phyloP scores from a whole-genome alignment of 2,329 filamentous ascomycete species.

The Talaromyces sp. region DNA sequence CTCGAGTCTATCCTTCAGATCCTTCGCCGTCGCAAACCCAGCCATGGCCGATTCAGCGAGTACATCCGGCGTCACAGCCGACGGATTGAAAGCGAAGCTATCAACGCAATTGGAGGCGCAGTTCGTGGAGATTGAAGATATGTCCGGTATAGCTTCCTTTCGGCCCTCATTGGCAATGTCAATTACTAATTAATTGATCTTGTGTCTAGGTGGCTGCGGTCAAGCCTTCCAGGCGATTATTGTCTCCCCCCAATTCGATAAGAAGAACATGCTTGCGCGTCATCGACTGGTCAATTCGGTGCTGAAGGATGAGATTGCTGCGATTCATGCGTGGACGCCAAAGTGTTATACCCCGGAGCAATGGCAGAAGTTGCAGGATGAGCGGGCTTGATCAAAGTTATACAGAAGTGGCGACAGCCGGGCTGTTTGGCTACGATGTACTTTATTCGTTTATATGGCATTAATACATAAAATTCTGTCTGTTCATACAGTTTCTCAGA shows the following conservation, averaged over 20 bases:
- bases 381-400: constrained; percentile 17
- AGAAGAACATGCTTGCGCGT: constrained; percentile 71
- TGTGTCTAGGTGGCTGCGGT: constrained; percentile 61
- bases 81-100: constrained; percentile 63
- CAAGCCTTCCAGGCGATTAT: constrained; percentile 67
- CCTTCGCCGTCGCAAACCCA: constrained; percentile 30
- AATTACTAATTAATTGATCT: background rate
- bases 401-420: constrained; percentile 1
- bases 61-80: constrained; percentile 64
- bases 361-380: constrained; percentile 64
- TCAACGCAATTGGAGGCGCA: constrained; percentile 64
- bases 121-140: constrained; percentile 83
- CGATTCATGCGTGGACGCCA: constrained; percentile 91
- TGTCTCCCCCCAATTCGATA: constrained; percentile 64
- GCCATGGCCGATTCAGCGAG: constrained; percentile 46
- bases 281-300: constrained; percentile 80
- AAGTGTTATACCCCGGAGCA: constrained; percentile 90
- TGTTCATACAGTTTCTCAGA: background rate
- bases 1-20: constrained; percentile 33
- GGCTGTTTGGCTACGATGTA: constrained; percentile 8
- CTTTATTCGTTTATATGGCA: background rate
- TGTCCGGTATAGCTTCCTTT: constrained; percentile 63
- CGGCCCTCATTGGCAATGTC: background rate
- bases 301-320: constrained; percentile 80
- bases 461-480: background rate